phyloP scores from a whole-genome alignment of 2,329 filamentous ascomycete genomes.

The Onygenales sp. region DNA sequence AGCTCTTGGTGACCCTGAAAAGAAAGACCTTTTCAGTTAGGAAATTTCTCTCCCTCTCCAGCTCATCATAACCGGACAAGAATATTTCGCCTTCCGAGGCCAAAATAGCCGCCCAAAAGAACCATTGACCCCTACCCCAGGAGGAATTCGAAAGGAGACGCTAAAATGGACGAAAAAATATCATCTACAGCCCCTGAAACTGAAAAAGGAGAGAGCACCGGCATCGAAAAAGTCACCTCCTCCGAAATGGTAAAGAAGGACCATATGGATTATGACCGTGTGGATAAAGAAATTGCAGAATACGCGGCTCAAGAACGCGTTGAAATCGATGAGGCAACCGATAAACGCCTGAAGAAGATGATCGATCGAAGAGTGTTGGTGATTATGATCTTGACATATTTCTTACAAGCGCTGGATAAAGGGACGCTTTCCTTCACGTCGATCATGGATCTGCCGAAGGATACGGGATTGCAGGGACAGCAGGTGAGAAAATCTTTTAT shows the following conservation, averaged over 20 bases:
- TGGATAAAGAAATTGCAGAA: slow-evolving; percentile 62
- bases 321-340: slow-evolving; percentile 51
- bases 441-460: slow-evolving; percentile 34
- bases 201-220: background rate
- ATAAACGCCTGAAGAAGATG: slow-evolving; percentile 50
- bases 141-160: background rate
- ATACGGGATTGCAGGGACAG: slow-evolving; percentile 39
- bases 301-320: slow-evolving; percentile 52
- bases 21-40: too few species aligned
- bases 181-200: background rate
- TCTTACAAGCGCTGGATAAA: slow-evolving; percentile 48
- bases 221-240: slow-evolving; percentile 43
- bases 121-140: too few species aligned
- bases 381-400: slow-evolving; percentile 66
- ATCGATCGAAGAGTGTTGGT: slow-evolving; percentile 59
- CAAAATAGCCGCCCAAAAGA: too few species aligned
- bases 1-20: too few species aligned
- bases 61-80: too few species aligned
- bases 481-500: slow-evolving; percentile 14
- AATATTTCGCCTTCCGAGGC: too few species aligned
- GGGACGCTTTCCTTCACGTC: slow-evolving; percentile 31
- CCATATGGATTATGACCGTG: slow-evolving; percentile 47
- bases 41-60: too few species aligned
- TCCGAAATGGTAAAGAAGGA: slow-evolving; percentile 36
- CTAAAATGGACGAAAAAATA: background rate